These are phyloP conservation scores for Colletotrichum lentis DNA, from an alignment of 2,329 filamentous ascomycete genomes.

Conservation along the genomic window DNA sequence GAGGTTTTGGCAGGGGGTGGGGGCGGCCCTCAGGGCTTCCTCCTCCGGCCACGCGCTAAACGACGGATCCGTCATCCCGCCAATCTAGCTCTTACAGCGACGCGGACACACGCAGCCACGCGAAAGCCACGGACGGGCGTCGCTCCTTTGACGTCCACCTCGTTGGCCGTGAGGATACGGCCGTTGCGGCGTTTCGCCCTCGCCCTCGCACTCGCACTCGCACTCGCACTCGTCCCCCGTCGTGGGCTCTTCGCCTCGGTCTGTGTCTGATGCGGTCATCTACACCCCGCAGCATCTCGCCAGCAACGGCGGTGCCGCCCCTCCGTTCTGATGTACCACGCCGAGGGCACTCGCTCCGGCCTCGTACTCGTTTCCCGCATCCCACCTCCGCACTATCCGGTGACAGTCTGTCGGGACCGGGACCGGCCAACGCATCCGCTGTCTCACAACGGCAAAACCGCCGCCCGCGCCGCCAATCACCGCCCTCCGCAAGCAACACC, in stretches of 20 bases:
- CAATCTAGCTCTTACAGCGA: conserved; percentile 23
- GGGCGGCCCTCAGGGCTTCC: background rate
- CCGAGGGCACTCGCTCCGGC: background rate
- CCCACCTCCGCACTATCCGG: conserved; percentile 19
- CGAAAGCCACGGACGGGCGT: background rate
- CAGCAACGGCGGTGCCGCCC: conserved; percentile 1
- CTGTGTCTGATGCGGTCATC: conserved; percentile 1
- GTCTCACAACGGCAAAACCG: conserved; percentile 21
- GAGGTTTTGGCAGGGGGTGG: background rate
- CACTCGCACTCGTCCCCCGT: background rate
- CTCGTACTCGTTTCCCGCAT: conserved; percentile 12
- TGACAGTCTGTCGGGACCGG: conserved; percentile 25
- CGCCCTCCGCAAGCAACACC: conserved; percentile 14
- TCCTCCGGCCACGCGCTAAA: conserved; percentile 13
- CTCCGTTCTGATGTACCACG: background rate
- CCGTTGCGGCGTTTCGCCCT: background rate
- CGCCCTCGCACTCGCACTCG: too few relatives aligned
- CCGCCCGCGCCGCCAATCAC: conserved; percentile 24
- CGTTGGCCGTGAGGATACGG: conserved; percentile 14
- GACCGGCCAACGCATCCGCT: conserved; percentile 7
- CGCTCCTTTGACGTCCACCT: conserved; percentile 1
- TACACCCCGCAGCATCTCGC: conserved; percentile 12
- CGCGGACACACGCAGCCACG: background rate
- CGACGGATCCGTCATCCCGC: conserved; percentile 28
- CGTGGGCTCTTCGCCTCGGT: background rate